Conservation (phyloP, 768 basidiomycete species). For the Strobilomyces dryophilus region DNA sequence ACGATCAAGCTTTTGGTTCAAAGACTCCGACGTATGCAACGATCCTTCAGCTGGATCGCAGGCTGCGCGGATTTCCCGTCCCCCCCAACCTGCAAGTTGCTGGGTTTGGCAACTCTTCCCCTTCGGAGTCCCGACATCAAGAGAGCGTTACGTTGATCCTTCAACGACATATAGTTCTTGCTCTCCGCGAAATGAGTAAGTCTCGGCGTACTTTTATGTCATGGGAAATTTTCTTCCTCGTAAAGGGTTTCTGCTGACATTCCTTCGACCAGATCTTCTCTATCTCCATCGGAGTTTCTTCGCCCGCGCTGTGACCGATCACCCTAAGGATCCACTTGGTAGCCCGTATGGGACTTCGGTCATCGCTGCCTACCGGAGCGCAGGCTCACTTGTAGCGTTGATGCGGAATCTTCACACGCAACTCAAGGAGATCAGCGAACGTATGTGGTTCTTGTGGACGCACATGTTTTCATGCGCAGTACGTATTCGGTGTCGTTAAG, state of each 20-base stretch:
- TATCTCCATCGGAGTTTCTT: constrained; percentile 74
- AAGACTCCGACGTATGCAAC: constrained; percentile 66
- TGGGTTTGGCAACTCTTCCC: constrained; percentile 54
- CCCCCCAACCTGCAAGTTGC: constrained; percentile 63
- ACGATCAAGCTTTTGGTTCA: constrained; percentile 70
- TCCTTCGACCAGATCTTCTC: constrained; percentile 46
- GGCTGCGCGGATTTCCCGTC: constrained; percentile 64
- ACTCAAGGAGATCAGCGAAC: constrained; percentile 56
- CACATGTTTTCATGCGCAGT: constrained; percentile 61
- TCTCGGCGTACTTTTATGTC: constrained; percentile 11
- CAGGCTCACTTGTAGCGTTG: constrained; percentile 64
- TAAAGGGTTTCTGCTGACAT: constrained; percentile 14
- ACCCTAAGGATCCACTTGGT: constrained; percentile 69
- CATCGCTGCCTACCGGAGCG: constrained; percentile 70
- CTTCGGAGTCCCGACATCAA: constrained; percentile 38
- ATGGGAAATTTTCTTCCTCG: neutral
- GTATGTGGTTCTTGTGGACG: constrained; percentile 55
- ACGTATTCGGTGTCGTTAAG: constrained; percentile 24
- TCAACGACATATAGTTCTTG: constrained; percentile 64
- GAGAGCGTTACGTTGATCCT: constrained; percentile 43
- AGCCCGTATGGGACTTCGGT: constrained; percentile 72
- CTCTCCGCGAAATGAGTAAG: constrained; percentile 67
- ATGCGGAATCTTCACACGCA: constrained; percentile 67
- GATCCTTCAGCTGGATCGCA: constrained; percentile 62
- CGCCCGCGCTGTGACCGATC: constrained; percentile 67